Evolutionary conservation across 1,139 yeast genomes (phyloP).

Genomic region (Pichia norvegensis): DNA sequence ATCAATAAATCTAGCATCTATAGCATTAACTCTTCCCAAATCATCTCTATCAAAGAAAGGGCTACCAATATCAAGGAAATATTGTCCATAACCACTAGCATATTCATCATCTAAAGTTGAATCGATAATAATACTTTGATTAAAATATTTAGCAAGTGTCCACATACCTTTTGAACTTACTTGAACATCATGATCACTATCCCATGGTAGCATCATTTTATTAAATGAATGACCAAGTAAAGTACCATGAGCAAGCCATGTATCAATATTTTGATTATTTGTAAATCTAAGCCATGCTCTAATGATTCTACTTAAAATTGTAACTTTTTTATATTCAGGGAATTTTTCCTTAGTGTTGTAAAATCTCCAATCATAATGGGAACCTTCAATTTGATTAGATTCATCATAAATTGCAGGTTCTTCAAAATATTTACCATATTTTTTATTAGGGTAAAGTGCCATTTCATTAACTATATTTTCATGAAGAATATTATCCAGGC

Average conservation of each 20-base stretch:
- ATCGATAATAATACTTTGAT: constrained; percentile 43
- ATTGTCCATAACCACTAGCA: constrained; percentile 33
- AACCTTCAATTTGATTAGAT: constrained; percentile 16
- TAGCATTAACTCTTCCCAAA: constrained; percentile 39
- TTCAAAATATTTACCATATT: constrained; percentile 26
- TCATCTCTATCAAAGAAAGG: constrained; percentile 30
- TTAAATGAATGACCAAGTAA: constrained; percentile 55
- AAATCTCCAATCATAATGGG: constrained; percentile 37
- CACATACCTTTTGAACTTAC: constrained; percentile 37
- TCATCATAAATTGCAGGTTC: constrained; percentile 28
- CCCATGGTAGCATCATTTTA: constrained; percentile 53
- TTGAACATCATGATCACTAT: constrained; percentile 53
- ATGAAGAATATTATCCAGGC: constrained; percentile 16
- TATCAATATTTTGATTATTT: constrained; percentile 30
- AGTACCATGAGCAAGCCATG: constrained; percentile 59
- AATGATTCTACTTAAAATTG: constrained; percentile 36
- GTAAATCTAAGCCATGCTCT: constrained; percentile 48
- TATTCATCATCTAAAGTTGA: constrained; percentile 11
- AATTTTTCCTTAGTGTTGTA: constrained; percentile 29
- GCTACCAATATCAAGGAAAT: constrained; percentile 41
- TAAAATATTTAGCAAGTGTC: constrained; percentile 34
- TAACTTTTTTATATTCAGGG: constrained; percentile 32
- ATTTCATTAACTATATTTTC: constrained; percentile 8
- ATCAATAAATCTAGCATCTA: constrained; percentile 58
- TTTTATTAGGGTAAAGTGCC: constrained; percentile 1